Conservation (phyloP, 1,284 basidiomycete genomes). For the Ustilago curta region DNA sequence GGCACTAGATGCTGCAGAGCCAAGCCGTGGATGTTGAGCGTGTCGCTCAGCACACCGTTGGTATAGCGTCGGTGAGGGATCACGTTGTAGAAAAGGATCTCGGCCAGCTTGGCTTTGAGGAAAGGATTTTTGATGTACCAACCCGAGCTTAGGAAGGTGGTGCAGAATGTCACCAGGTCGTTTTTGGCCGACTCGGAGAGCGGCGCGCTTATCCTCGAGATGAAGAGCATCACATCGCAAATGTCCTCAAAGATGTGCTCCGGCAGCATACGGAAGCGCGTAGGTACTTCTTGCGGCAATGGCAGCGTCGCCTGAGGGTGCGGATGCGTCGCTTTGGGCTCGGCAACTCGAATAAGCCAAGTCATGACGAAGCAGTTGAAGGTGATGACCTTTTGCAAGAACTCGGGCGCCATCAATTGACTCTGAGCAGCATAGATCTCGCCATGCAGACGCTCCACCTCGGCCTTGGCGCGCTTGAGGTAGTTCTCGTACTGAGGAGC, state of each 20-base stretch:
- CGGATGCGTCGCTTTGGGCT: slow-evolving; percentile 84
- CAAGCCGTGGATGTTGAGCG: slow-evolving; percentile 85
- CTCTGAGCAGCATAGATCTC: slow-evolving; percentile 82
- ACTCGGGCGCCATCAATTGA: slow-evolving; percentile 86
- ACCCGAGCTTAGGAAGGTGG: slow-evolving; percentile 92
- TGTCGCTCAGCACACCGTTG: slow-evolving; percentile 82
- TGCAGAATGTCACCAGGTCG: slow-evolving; percentile 87
- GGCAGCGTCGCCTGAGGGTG: slow-evolving; percentile 71
- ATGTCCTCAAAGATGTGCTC: slow-evolving; percentile 96
- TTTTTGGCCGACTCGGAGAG: slow-evolving; percentile 80
- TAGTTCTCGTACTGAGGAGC: slow-evolving; percentile 67
- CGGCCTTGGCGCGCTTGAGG: slow-evolving; percentile 63
- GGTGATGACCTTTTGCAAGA: slow-evolving; percentile 81
- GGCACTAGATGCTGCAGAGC: slow-evolving; percentile 90
- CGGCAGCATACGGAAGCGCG: slow-evolving; percentile 86
- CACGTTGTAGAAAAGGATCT: slow-evolving; percentile 87
- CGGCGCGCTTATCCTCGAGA: slow-evolving; percentile 81
- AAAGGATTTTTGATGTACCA: slow-evolving; percentile 99
- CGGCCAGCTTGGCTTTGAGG: slow-evolving; percentile 96
- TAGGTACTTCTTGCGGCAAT: slow-evolving; percentile 84
- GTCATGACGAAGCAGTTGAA: slow-evolving; percentile 91
- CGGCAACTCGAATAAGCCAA: slow-evolving; percentile 93
- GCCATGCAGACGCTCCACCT: slow-evolving; percentile 67
- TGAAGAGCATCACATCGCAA: slow-evolving; percentile 84
- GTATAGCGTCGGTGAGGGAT: slow-evolving; percentile 81